These are phyloP conservation scores for Yarrowia phangngaensis DNA, from an alignment of 805 yeast species.

Conservation along the genomic window DNA sequence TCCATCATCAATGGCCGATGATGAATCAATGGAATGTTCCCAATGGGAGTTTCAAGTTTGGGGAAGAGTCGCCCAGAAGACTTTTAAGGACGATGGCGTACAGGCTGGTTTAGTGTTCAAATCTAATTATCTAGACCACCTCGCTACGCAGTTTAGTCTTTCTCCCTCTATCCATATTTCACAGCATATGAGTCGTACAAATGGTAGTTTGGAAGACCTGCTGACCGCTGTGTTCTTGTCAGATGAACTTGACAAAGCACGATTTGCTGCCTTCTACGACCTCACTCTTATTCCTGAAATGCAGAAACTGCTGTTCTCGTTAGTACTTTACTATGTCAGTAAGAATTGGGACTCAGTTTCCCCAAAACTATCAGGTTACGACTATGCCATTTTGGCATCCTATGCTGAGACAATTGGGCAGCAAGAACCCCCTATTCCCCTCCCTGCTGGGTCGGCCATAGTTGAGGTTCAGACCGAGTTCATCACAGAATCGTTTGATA, in stretches of 20 bases:
- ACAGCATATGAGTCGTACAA: conserved; percentile 4
- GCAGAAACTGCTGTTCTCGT: conserved; percentile 14
- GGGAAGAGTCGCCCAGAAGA: conserved; percentile 14
- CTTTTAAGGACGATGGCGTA: conserved; percentile 3
- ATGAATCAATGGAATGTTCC: conserved; percentile 14
- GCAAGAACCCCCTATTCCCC: conserved; percentile 12
- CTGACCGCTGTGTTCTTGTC: conserved; percentile 8
- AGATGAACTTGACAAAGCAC: conserved; percentile 6
- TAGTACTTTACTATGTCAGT: conserved; percentile 14
- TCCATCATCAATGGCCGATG: conserved; percentile 15
- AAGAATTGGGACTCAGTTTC: conserved; percentile 15
- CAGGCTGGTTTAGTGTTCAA: conserved; percentile 17
- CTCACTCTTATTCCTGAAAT: conserved; percentile 8
- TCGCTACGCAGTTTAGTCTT: conserved; percentile 5
- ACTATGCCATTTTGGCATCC: conserved; percentile 8
- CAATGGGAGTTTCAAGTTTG: conserved; percentile 24
- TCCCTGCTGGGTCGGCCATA: background rate
- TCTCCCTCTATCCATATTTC: conserved; percentile 4
- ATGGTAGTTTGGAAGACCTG: conserved; percentile 2
- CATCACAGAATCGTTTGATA: conserved; percentile 9
- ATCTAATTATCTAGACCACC: conserved; percentile 3
- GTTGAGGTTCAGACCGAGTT: conserved; percentile 8
- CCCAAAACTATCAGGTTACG: conserved; percentile 6
- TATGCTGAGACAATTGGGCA: background rate
- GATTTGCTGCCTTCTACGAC: conserved; percentile 17